A percentile compares a stretch with the other conserved stretches of the same genome.
phyloP scores from a whole-genome alignment of 768 basidiomycete species.

The Suillus brevipes region DNA sequence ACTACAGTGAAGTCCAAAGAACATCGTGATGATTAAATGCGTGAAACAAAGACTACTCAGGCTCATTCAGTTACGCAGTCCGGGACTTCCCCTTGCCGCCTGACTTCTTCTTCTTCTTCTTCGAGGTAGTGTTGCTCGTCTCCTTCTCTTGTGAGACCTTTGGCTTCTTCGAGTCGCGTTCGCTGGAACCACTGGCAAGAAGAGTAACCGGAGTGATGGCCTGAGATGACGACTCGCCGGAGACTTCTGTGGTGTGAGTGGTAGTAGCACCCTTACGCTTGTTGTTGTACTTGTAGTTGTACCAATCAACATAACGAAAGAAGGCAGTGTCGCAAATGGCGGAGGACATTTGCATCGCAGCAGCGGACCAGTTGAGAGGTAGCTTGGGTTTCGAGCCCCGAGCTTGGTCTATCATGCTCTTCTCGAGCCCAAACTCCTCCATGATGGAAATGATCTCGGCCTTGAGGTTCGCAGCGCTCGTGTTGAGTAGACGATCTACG shows the following conservation, averaged over 20 bases:
- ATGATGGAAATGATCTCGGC: background rate
- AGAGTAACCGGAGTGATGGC: background rate
- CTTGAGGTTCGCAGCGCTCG: background rate
- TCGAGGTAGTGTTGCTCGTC: background rate
- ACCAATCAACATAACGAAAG: background rate
- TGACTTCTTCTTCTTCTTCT: background rate
- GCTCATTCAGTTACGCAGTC: background rate
- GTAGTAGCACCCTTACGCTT: background rate
- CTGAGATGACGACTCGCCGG: background rate
- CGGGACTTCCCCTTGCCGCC: background rate
- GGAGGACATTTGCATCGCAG: background rate
- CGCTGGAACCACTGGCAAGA: background rate
- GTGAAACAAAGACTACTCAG: background rate
- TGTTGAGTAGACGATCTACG: background rate
- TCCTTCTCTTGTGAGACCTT: background rate
- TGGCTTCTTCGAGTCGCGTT: background rate
- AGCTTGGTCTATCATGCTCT: background rate
- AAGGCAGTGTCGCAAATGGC: background rate
- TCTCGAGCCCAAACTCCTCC: background rate
- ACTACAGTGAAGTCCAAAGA: background rate
- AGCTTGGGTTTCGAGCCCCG: background rate
- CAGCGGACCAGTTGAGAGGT: background rate
- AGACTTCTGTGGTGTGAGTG: background rate
- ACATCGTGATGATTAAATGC: too few relatives aligned
- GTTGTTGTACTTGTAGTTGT: background rate